Base-by-base conservation (phyloP, 1,139 yeast species). In the Hemisphaericaspora lyxosophila region DNA sequence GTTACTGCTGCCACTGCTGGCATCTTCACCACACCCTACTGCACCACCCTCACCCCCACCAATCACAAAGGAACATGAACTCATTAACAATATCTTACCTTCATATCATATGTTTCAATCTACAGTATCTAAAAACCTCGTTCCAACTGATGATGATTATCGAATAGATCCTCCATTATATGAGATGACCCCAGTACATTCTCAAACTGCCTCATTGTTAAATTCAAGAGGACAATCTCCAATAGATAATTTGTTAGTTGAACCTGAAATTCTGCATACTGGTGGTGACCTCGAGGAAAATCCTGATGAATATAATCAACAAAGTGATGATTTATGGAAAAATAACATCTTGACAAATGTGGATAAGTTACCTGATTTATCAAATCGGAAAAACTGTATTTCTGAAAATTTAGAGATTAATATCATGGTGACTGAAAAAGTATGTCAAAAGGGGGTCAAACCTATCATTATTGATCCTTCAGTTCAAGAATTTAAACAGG, bases 81-180 rank as follows among this genome's bases (percentile, higher is more conserved):
- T 67, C 27, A 45, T 71, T 33, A 67, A 60, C 44, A 67, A 68
- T 41, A 71, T 71, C 26, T 58, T 71, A 9, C 77, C 77, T 2
- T 68, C 74, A 11, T 71, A 71, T 47, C 70, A 70, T 33, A 70
- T 71, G 75, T 70, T 63, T 52, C 70, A 68, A 48, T 55, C 70
- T 27, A 71, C 77, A 9, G 59, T 71, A 8, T 64, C 71, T 29
- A 65, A 67, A 44, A 59, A 60, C 17, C 46, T 71, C 36, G 60
- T 64, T 2, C 70, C 70, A 3, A 54, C 64, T 3, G 60, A 67
- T 34, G 77, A 70, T 45, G 70, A 67, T 48, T 71, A 59, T 49
- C 48, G 60, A 5, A 62, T 62, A 7, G 73, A 67, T 36, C 77
- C 77, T 3, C 77, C 77, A 2, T 54, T 50, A 26, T 71, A 71